Percentiles rank a stretch among this genome's conserved stretches.
Evolutionary conservation across 2,329 filamentous ascomycete genomes (phyloP).

Genomic region (Fusarium nisikadoi): DNA sequence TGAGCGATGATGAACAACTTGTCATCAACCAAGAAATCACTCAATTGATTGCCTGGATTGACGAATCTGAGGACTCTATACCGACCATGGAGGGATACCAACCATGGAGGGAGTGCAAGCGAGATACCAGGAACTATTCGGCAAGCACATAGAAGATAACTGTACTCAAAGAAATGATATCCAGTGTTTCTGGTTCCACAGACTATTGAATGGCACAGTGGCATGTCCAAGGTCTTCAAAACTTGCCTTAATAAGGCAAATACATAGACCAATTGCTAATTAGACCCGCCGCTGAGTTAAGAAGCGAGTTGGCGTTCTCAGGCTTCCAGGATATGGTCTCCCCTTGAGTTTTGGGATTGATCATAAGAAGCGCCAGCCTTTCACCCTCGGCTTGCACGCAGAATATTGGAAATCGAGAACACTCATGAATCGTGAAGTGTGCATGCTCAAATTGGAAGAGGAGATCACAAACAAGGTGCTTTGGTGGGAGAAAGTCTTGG

Average conservation of each 20-base stretch:
- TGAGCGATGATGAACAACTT: too few species aligned
- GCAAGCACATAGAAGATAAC: not conserved
- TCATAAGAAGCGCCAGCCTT: not conserved
- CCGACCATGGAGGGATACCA: too few species aligned
- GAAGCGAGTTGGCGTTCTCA: not conserved
- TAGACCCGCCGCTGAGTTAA: not conserved
- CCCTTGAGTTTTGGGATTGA: not conserved
- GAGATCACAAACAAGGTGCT: slow-evolving; percentile 51
- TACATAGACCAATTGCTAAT: not conserved
- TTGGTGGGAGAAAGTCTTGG: slow-evolving; percentile 48
- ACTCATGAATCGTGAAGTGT: slow-evolving; percentile 46
- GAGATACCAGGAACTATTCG: not conserved
- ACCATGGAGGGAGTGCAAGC: not conserved
- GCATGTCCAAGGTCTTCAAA: not conserved
- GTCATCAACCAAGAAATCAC: not conserved
- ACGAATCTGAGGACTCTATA: not conserved
- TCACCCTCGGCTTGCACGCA: not conserved
- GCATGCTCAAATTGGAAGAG: slow-evolving; percentile 51
- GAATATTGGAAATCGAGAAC: not conserved
- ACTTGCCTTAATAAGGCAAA: not conserved
- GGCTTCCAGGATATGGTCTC: not conserved
- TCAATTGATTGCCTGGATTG: not conserved
- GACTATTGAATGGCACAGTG: not conserved
- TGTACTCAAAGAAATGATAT: too few species aligned
- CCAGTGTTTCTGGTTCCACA: not conserved